Base-by-base conservation (phyloP, 352 stramenopile genomes). In the Globisporangium solare region DNA sequence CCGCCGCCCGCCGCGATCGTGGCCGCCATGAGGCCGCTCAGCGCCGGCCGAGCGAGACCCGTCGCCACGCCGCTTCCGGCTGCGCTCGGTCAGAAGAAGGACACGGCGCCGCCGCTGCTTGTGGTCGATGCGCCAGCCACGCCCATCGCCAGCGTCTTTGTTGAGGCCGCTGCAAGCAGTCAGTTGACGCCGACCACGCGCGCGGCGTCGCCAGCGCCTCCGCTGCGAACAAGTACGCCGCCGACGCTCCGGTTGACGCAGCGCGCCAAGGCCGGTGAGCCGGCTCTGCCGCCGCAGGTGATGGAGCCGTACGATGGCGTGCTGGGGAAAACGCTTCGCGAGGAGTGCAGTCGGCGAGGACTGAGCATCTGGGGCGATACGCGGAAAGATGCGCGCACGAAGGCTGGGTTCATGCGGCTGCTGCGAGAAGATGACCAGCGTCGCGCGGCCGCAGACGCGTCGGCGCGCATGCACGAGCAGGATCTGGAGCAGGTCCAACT, bases 241-340 rank as follows among this genome's bases (percentile, higher is more conserved):
- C n/a, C 39, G 10, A 15, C 39, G 10, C 12, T 43, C 39, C 12
- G 13, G 12, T n/a, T 15, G 39, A 43, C 39, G 2, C 39, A 18
- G 13, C 39, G 39, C 39, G 39, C 39, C 4, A 43, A n/a, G 17
- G 39, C 39, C 2, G 39, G 39, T 6, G 17, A 43, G 17, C 13
- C 39, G 6, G 13, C 6, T 3, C 17, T 52, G 11, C 22, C 22
- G 14, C 47, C 22, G 22, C 22, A 20, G 47, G 14, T n/a, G 22
- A 52, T 52, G 47, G 47, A 52, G 47, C 47, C 47, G 24, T 52
- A 52, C 47, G 47, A 52, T 14, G 47, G 24, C 15, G 22, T 52
- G 24, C 27, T 21, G 22, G 32, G 47, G 6, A 14, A 18, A 4
- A 35, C 22, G 24, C 47, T 52, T 31, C 47, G 22, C 17, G 15